Evolutionary conservation across 1,284 basidiomycete genomes (phyloP).

Genomic region (Phlebopus sp.): DNA sequence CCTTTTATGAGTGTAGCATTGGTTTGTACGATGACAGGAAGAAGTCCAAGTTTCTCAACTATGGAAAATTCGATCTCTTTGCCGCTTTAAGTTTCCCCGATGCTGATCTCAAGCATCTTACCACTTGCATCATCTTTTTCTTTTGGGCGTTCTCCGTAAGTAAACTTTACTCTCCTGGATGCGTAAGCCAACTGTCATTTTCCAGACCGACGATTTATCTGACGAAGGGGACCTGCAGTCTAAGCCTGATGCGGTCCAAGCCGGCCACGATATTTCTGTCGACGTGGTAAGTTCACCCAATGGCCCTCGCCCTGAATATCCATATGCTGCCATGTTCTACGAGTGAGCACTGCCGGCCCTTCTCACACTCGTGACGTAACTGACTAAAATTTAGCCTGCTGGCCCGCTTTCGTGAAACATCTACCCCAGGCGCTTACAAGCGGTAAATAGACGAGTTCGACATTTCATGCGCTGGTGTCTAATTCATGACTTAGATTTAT

Average conservation of each 20-base stretch:
- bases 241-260: constrained; percentile 39
- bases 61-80: constrained; percentile 43
- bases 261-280: constrained; percentile 37
- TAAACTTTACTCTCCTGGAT: not conserved
- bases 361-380: constrained; percentile 14
- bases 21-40: constrained; percentile 32
- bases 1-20: constrained; percentile 20
- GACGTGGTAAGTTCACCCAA: constrained; percentile 32
- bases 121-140: constrained; percentile 44
- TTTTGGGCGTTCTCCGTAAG: constrained; percentile 46
- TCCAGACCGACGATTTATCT: constrained; percentile 42
- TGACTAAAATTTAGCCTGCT: constrained; percentile 31
- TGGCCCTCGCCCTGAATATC: constrained; percentile 33
- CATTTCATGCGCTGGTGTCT: constrained; percentile 3
- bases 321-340: constrained; percentile 42
- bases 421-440: constrained; percentile 37
- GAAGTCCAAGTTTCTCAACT: constrained; percentile 34
- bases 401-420: constrained; percentile 36
- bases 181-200: constrained; percentile 8
- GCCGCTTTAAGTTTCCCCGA: constrained; percentile 44
- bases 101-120: constrained; percentile 41
- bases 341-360: constrained; percentile 30
- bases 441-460: constrained; percentile 24
- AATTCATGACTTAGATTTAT: constrained; percentile 32
- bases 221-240: constrained; percentile 42